These are phyloP conservation scores for Pholiota molesta DNA, from an alignment of 768 basidiomycete genomes.

Conservation along the genomic window DNA sequence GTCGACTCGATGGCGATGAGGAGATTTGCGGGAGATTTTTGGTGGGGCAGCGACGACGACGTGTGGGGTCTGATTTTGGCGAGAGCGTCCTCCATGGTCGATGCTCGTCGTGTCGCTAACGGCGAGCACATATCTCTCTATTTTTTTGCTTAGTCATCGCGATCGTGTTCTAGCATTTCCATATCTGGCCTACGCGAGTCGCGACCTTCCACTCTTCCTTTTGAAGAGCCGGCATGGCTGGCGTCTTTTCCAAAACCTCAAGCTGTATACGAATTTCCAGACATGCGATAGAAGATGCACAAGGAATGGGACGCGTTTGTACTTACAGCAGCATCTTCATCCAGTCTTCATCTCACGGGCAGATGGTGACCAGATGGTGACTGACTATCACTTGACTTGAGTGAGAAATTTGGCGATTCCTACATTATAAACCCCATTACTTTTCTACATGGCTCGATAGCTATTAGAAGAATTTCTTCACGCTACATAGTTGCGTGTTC, in stretches of 20 bases:
- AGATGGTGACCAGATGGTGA: not conserved
- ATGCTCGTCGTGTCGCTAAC: slow-evolving; percentile 2
- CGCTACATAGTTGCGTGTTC: not conserved
- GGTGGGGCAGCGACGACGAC: slow-evolving; percentile 79
- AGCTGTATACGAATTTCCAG: not conserved
- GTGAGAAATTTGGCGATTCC: not conserved
- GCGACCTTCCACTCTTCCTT: too few relatives aligned
- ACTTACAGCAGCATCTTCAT: not conserved
- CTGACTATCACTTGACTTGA: not conserved
- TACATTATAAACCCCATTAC: not conserved
- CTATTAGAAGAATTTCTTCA: not conserved
- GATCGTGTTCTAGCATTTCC: slow-evolving; percentile 9
- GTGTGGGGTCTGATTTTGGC: slow-evolving; percentile 88
- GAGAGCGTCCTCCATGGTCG: slow-evolving; percentile 63
- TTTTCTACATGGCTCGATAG: not conserved
- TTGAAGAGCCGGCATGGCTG: too few relatives aligned
- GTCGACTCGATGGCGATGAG: slow-evolving; percentile 85
- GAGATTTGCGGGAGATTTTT: slow-evolving; percentile 87
- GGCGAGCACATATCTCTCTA: slow-evolving; percentile 14
- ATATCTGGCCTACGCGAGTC: too few relatives aligned
- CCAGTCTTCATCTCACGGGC: slow-evolving; percentile 3
- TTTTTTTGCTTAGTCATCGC: slow-evolving; percentile 37
- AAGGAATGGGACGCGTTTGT: not conserved
- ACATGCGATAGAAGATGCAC: not conserved
- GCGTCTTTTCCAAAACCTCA: too few relatives aligned